Percentiles rank a stretch among this genome's conserved stretches.
Conservation (phyloP, 1,139 yeast genomes). For the Meyerozyma elateridarum region DNA sequence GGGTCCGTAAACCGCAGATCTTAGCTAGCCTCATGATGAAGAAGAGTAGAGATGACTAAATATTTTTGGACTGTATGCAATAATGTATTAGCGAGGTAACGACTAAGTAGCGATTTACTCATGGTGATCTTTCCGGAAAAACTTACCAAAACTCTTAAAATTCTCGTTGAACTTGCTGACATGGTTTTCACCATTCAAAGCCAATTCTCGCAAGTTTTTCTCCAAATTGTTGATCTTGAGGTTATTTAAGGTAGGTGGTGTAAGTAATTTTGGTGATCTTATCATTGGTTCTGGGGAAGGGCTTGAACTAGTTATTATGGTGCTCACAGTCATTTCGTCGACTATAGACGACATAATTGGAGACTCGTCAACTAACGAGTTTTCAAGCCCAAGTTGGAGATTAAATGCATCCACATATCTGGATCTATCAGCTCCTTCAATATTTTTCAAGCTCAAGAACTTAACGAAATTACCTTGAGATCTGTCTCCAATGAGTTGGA, state of each 20-base stretch:
- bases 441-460: constrained; percentile 60
- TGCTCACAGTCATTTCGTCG: constrained; percentile 12
- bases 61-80: too few species aligned
- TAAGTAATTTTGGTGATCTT: constrained; percentile 23
- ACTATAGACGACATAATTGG: constrained; percentile 31
- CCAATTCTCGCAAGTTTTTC: constrained; percentile 51
- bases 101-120: too few species aligned
- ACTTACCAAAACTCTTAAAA: constrained; percentile 52
- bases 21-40: constrained; percentile 42
- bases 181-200: constrained; percentile 48
- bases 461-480: constrained; percentile 60
- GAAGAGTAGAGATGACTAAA: too few species aligned
- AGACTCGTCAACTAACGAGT: constrained; percentile 36
- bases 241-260: constrained; percentile 16
- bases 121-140: constrained; percentile 46
- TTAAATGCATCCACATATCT: constrained; percentile 13
- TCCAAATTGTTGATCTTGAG: constrained; percentile 49
- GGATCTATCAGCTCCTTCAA: constrained; percentile 18
- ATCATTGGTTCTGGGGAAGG: constrained; percentile 14
- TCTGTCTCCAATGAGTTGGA: constrained; percentile 63
- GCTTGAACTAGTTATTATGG: constrained; percentile 3
- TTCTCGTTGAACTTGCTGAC: constrained; percentile 58
- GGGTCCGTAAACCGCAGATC: constrained; percentile 74
- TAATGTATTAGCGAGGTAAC: too few species aligned
- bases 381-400: constrained; percentile 21